Evolutionary conservation across 163 green algal genomes (phyloP), one percentile per base, ranked within the genome.

Genomic region (Smithsoniella earleae): DNA sequence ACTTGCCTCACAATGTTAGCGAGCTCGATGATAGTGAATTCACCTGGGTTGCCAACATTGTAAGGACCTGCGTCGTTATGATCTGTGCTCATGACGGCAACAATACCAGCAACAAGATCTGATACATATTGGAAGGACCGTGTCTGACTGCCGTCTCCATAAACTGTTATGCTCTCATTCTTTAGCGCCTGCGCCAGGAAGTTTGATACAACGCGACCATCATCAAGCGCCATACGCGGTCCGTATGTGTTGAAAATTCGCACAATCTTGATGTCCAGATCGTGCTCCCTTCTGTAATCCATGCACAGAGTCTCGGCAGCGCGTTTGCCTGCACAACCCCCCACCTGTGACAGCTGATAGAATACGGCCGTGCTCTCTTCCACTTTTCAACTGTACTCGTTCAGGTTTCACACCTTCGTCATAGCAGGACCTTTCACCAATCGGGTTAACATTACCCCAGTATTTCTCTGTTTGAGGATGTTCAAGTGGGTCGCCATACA

Each of bases 191-290:
- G 89, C 1, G 85, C 79, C 40, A 99, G 86, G 81, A 99, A 99
- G 85, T 99, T 99, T 83, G 82, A 93, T 22, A 99, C 95, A 3
- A 99, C 95, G 33, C 95, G 86, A 5, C 95, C 95, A 72, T 99
- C 95, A 77, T 99, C 95, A 46, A 99, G 87, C 2, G 90, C 91
- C 95, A 99, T 99, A 76, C 89, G 86, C 0, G 95, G 95, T 27
- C 95, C 95, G 75, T 99, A 98, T 0, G 95, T 99, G 88, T 99
- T 99, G 91, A 99, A 99, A 80, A 99, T 99, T 69, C 95, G 90
- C 58, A 97, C 89, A 75, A 99, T 95, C 58, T 69, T 63, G 58
- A 89, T 86, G 76, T 95, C 88, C 25, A 94, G 64, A 73, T 75
- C 77, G 73, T 97, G 90, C 80, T 97, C 92, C 22, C 94, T 82